Conservation (phyloP, 371 early-diverging fungal species). For the Choanephora cucurbitarum region DNA sequence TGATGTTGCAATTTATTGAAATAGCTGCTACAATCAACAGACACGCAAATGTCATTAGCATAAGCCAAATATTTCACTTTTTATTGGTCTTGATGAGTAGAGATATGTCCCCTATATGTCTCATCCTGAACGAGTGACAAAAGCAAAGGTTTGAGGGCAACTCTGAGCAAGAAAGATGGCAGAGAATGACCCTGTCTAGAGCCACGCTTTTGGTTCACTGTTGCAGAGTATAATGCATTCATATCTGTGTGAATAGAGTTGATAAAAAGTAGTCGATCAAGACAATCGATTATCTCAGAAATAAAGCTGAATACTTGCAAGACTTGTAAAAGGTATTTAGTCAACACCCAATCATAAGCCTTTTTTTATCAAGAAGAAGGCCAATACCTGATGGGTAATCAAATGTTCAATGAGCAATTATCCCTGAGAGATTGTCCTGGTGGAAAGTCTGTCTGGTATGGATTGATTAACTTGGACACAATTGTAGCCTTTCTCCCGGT, state of each 20-base stretch:
- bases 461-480: too few relatives aligned
- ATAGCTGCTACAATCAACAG: background rate
- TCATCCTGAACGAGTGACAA: too few relatives aligned
- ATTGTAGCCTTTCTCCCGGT: too few relatives aligned
- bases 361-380: too few relatives aligned
- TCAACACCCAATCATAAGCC: slow-evolving; percentile 3
- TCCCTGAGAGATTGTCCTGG: too few relatives aligned
- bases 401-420: too few relatives aligned
- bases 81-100: too few relatives aligned
- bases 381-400: too few relatives aligned
- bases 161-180: slow-evolving; percentile 10
- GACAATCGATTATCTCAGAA: background rate
- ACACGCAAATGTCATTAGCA: slow-evolving; percentile 11
- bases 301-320: background rate
- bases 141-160: slow-evolving; percentile 19
- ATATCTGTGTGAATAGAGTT: background rate
- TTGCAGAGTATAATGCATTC: too few relatives aligned
- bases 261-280: background rate
- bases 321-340: slow-evolving; percentile 3
- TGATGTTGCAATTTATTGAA: background rate
- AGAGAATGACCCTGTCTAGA: slow-evolving; percentile 14
- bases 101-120: too few relatives aligned
- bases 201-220: slow-evolving; percentile 6
- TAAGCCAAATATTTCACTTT: background rate
- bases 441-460: too few relatives aligned